Evolutionary conservation across 2,329 filamentous ascomycete genomes (phyloP), one percentile per base, ranked within the genome.

Genomic region (Onygena corvina): DNA sequence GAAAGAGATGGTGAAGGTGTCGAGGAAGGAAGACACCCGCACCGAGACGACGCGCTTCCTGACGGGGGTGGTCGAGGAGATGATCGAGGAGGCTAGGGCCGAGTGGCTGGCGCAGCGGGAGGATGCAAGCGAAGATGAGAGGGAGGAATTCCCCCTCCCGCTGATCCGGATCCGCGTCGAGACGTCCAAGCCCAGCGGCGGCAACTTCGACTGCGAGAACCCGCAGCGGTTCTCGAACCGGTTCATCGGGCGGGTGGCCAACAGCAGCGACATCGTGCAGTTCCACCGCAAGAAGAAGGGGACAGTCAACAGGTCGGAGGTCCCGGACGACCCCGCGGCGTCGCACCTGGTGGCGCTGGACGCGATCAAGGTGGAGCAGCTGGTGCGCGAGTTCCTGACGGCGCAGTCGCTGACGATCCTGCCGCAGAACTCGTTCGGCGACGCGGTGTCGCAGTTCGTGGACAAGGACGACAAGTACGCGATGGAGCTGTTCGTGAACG

Each of bases 391-490:
- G 57, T 95, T 89, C 58, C 76, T 98, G 2, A 78, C 79, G 0
- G 84, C 86, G 0, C 89, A 96, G 60, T 89, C 86, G 0, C 77
- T 98, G 27, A 94, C 89, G 51, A 92, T 98, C 45, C 74, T 98
- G 0, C 92, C 92, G 0, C 86, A 94, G 59, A 92, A 89, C 25
- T 84, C 84, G 0, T 95, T 98, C 60, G 85, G 88, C 12, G 89
- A 96, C 60, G 92, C 92, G 0, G 87, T 98, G 3, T 83, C 81
- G 42, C 85, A 94, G 53, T 98, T 92, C 59, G 87, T 98, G 21
- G 82, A 89, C 63, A 96, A 96, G 57, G 87, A 94, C 56, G 92
- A 98, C 69, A 94, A 89, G 61, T 82, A 92, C 58, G 87, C 87
- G 2, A 87, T 96, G 81, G 81, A 89, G 60, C 71, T 80, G 36